phyloP scores from a whole-genome alignment of 2,329 filamentous ascomycete genomes.

The Knoxdaviesia capensis region DNA sequence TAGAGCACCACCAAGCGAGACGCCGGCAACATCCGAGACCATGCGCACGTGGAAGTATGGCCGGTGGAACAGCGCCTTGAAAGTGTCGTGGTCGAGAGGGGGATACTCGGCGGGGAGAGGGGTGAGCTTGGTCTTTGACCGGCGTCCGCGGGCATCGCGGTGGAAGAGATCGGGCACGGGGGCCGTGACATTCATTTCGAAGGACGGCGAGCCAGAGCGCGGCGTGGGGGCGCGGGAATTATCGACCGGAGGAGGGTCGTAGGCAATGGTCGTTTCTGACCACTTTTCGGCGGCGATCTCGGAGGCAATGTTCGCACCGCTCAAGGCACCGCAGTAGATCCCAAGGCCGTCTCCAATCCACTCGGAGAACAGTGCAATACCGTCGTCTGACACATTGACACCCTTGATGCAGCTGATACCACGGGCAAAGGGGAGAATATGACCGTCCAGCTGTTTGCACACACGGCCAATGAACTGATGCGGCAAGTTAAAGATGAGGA shows the following conservation, averaged over 20 bases:
- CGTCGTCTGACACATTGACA: slow-evolving; percentile 74
- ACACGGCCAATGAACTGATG: slow-evolving; percentile 89
- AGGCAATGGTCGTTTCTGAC: slow-evolving; percentile 92
- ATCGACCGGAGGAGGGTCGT: slow-evolving; percentile 79
- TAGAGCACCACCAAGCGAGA: slow-evolving; percentile 80
- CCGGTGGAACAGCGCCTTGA: slow-evolving; percentile 78
- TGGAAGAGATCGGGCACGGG: slow-evolving; percentile 39
- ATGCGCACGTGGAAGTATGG: slow-evolving; percentile 96
- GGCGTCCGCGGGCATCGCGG: slow-evolving; percentile 46
- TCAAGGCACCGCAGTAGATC: slow-evolving; percentile 92
- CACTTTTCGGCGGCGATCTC: slow-evolving; percentile 94
- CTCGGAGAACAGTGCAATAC: slow-evolving; percentile 81
- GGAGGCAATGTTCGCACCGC: slow-evolving; percentile 86
- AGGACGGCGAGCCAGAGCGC: slow-evolving; percentile 22
- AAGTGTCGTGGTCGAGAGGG: slow-evolving; percentile 63
- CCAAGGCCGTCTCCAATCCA: slow-evolving; percentile 77
- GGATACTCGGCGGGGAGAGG: slow-evolving; percentile 68
- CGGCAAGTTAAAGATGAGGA: slow-evolving; percentile 89
- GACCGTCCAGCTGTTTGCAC: slow-evolving; percentile 65
- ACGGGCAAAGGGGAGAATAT: slow-evolving; percentile 79
- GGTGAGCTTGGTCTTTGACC: slow-evolving; percentile 49
- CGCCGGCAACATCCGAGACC: slow-evolving; percentile 87
- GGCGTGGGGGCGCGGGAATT: slow-evolving; percentile 51
- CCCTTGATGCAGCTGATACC: slow-evolving; percentile 98
- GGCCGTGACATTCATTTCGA: not conserved